Evolutionary conservation across 495 filamentous ascomycete species (phyloP).

Genomic region (Aspergillus sclerotioniger): DNA sequence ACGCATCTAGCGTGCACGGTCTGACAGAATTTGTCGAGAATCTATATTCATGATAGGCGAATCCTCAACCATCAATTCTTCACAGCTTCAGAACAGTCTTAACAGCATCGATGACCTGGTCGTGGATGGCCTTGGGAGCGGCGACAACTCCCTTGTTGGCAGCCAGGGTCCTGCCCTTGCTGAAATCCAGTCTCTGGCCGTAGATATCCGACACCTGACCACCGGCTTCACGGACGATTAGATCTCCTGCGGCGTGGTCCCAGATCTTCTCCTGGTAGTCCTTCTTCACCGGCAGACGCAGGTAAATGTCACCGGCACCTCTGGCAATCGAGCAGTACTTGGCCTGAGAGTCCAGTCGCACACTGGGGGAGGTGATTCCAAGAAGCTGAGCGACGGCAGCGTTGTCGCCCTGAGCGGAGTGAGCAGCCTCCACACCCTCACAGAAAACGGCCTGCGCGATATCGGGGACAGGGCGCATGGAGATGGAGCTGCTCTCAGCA

Average conservation of each 20-base stretch:
- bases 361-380: constrained; percentile 79
- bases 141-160: constrained; percentile 93
- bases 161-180: constrained; percentile 77
- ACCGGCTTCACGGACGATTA: constrained; percentile 92
- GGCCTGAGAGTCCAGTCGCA: constrained; percentile 94
- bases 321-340: constrained; percentile 97
- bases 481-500: constrained; percentile 59
- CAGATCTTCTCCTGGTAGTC: constrained; percentile 99
- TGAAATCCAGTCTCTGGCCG: constrained; percentile 80
- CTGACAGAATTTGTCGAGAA: constrained; percentile 19
- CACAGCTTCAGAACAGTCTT: constrained; percentile 69
- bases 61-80: constrained; percentile 17
- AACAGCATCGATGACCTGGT: constrained; percentile 75
- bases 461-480: constrained; percentile 72
- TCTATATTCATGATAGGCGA: constrained; percentile 15
- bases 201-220: constrained; percentile 85
- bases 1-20: constrained; percentile 35
- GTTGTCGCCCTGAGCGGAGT: constrained; percentile 85
- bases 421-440: constrained; percentile 88
- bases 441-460: constrained; percentile 84
- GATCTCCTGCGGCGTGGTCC: constrained; percentile 96
- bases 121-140: constrained; percentile 71
- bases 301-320: constrained; percentile 91
- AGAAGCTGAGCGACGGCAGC: constrained; percentile 78
- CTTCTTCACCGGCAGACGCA: constrained; percentile 77